A percentile compares a stretch with the other conserved stretches of the same genome.
Conservation (phyloP, 805 yeast genomes). For the Metschnikowia picachoensis region DNA sequence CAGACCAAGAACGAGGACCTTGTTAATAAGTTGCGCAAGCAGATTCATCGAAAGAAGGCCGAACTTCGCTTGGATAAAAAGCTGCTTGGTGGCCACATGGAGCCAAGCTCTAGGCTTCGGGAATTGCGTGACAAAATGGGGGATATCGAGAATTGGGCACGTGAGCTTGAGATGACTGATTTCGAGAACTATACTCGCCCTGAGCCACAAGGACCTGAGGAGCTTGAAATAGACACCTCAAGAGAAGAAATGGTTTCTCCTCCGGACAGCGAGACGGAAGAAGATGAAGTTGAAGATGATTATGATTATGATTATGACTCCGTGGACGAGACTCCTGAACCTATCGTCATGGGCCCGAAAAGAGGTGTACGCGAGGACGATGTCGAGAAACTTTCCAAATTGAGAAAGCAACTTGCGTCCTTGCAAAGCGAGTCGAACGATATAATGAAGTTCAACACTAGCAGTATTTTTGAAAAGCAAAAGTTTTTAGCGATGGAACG, state of each 20-base stretch:
- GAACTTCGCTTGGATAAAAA: conserved; percentile 45
- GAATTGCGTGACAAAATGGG: conserved; percentile 82
- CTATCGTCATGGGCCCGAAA: conserved; percentile 31
- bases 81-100: conserved; percentile 52
- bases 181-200: conserved; percentile 44
- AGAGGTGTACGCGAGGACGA: conserved; percentile 47
- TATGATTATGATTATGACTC: conserved; percentile 9
- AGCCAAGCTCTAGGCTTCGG: conserved; percentile 73
- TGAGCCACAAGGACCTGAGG: conserved; percentile 8
- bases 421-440: conserved; percentile 75
- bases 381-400: conserved; percentile 48
- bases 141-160: conserved; percentile 75
- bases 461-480: conserved; percentile 55
- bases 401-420: conserved; percentile 55
- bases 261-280: conserved; percentile 8
- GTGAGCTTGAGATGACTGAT: conserved; percentile 82
- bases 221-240: conserved; percentile 1
- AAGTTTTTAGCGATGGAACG: conserved; percentile 68
- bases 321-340: conserved; percentile 18
- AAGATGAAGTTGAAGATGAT: conserved; percentile 11
- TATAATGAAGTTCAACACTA: conserved; percentile 63
- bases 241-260: conserved; percentile 12
- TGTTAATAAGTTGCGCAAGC: conserved; percentile 40
- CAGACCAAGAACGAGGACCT: conserved; percentile 34
- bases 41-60: conserved; percentile 44